phyloP scores from a whole-genome alignment of 2,329 filamentous ascomycete genomes.

The Talaromyces sp. region DNA sequence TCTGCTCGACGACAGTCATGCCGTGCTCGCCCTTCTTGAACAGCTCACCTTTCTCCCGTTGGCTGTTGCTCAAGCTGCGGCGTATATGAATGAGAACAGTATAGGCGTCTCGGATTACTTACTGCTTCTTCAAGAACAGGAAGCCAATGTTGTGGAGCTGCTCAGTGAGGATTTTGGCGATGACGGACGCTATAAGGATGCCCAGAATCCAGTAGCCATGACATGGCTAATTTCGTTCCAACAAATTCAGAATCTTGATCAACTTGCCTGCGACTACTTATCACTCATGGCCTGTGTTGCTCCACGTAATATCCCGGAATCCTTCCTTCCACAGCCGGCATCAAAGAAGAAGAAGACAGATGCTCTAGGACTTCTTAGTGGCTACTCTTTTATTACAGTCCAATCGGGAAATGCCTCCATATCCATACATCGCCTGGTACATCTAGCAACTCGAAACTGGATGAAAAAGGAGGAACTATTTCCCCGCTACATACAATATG shows the following conservation, averaged over 20 bases:
- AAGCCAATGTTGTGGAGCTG: conserved; percentile 31
- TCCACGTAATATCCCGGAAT: conserved; percentile 30
- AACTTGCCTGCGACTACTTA: conserved; percentile 35
- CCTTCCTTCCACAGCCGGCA: conserved; percentile 28
- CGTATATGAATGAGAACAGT: conserved; percentile 24
- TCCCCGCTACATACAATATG: conserved; percentile 21
- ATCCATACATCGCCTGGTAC: conserved; percentile 34
- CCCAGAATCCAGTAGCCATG: conserved; percentile 35
- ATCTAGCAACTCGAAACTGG: conserved; percentile 37
- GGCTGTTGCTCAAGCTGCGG: conserved; percentile 25
- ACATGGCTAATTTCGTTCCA: conserved; percentile 43
- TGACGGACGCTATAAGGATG: conserved; percentile 28
- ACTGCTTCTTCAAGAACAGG: conserved; percentile 25
- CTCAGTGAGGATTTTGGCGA: conserved; percentile 38
- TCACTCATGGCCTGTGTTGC: conserved; percentile 35
- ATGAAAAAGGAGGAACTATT: conserved; percentile 26
- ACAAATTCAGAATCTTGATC: conserved; percentile 31
- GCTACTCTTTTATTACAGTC: conserved; percentile 34
- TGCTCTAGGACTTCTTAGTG: conserved; percentile 33
- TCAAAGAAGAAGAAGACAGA: conserved; percentile 24
- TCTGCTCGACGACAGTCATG: neutral
- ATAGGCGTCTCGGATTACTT: conserved; percentile 22
- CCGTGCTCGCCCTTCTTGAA: neutral
- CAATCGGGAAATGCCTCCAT: conserved; percentile 16
- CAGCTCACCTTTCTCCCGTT: conserved; percentile 25